These are phyloP conservation scores for Diplosphaera chodatii DNA, from an alignment of 139 green algal genomes.

Conservation along the genomic window DNA sequence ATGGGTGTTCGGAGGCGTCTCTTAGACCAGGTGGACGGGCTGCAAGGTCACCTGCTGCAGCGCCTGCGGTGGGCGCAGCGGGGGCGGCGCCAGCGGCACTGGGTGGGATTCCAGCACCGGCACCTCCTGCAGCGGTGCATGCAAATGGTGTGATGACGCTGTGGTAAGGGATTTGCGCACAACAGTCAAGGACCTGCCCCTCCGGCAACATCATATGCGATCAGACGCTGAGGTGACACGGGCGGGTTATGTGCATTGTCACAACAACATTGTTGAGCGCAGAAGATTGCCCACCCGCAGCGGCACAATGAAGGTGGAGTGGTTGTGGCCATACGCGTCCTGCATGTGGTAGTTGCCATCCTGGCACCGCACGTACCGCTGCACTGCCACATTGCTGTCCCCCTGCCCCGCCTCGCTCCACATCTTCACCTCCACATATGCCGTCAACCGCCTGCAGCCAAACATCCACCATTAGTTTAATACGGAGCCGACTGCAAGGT, in stretches of 20 bases:
- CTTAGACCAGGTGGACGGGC: too few species aligned
- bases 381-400: slow-evolving; percentile 28
- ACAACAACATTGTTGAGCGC: too few species aligned
- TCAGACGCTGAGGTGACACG: too few species aligned
- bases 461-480: too few species aligned
- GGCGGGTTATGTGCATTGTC: neutral
- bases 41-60: too few species aligned
- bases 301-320: slow-evolving; percentile 19
- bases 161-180: too few species aligned
- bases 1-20: too few species aligned
- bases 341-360: slow-evolving; percentile 49
- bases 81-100: neutral
- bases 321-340: slow-evolving; percentile 49
- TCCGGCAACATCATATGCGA: too few species aligned
- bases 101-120: slow-evolving; percentile 5
- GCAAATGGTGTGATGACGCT: too few species aligned
- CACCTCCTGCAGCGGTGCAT: neutral
- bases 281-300: slow-evolving; percentile 11
- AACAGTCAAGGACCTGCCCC: too few species aligned
- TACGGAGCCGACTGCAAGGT: too few species aligned
- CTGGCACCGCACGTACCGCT: slow-evolving; percentile 38
- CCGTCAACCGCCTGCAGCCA: slow-evolving; percentile 20
- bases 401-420: slow-evolving; percentile 27
- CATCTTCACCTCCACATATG: slow-evolving; percentile 17
- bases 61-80: neutral